phyloP scores from a whole-genome alignment of 2,329 filamentous ascomycete genomes.

The Biscogniauxia mediterranea region DNA sequence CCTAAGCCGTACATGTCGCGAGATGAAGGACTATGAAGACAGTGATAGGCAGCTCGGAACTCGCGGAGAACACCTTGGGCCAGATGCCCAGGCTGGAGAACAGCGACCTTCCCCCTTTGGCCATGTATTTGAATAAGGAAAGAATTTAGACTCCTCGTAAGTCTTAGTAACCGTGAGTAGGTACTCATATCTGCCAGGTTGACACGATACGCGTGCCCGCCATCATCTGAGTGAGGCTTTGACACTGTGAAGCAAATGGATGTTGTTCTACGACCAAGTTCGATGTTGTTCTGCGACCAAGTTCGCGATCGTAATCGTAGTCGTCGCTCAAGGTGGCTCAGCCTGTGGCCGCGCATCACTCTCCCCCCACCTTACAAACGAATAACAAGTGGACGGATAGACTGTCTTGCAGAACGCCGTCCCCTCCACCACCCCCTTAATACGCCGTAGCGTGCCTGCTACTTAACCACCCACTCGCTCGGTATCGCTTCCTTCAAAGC shows the following conservation, averaged over 20 bases:
- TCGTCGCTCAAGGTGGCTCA: not conserved
- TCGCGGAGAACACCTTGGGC: not conserved
- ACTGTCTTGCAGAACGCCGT: too few species aligned
- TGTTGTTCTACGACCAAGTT: not conserved
- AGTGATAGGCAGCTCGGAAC: not conserved
- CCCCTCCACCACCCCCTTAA: not conserved
- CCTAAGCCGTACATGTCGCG: not conserved
- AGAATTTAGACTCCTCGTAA: not conserved
- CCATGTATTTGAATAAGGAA: not conserved
- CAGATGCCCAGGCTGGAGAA: not conserved
- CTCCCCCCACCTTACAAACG: not conserved
- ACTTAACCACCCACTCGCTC: not conserved
- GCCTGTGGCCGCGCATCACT: not conserved
- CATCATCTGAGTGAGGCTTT: too few species aligned
- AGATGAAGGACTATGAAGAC: too few species aligned
- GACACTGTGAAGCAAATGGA: too few species aligned
- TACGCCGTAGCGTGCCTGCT: not conserved
- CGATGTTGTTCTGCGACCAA: not conserved
- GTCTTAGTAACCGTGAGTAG: too few species aligned
- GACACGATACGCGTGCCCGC: too few species aligned
- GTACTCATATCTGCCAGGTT: too few species aligned
- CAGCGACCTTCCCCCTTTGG: not conserved
- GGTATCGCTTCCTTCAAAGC: not conserved
- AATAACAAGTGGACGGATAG: not conserved
- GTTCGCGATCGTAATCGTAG: not conserved